A percentile compares a stretch with the other conserved stretches of the same genome.
Evolutionary conservation across 371 early-diverging fungal genomes (phyloP).

Genomic region (Rhizopus arrhizus): DNA sequence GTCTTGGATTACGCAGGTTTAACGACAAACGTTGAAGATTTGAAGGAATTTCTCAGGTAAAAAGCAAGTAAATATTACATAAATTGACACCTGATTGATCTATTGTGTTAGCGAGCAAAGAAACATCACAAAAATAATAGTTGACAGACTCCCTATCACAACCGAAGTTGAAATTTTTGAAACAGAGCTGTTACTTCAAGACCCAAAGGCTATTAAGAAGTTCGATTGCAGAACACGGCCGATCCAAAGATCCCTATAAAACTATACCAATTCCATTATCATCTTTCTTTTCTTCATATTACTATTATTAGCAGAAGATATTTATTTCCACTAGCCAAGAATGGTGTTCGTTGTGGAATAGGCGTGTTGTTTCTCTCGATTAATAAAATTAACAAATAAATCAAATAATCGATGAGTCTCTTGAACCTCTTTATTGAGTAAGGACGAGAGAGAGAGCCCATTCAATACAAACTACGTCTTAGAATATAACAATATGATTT

Average conservation of each 20-base stretch:
- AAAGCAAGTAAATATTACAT: slow-evolving; percentile 22
- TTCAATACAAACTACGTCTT: too few relatives aligned
- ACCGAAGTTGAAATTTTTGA: slow-evolving; percentile 22
- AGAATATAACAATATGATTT: too few relatives aligned
- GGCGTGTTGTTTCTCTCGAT: too few relatives aligned
- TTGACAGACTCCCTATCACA: slow-evolving; percentile 24
- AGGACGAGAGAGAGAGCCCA: too few relatives aligned
- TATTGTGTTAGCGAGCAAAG: slow-evolving; percentile 21
- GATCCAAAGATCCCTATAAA: slow-evolving; percentile 18
- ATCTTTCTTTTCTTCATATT: slow-evolving; percentile 5
- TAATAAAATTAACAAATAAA: too few relatives aligned
- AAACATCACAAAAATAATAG: slow-evolving; percentile 21
- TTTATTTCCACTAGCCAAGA: slow-evolving; percentile 6
- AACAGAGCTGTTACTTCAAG: slow-evolving; percentile 22
- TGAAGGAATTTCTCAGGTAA: slow-evolving; percentile 25
- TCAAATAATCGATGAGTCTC: too few relatives aligned
- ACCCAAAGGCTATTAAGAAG: slow-evolving; percentile 18
- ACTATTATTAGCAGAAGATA: slow-evolving; percentile 6
- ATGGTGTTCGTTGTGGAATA: slow-evolving; percentile 6
- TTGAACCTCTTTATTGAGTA: too few relatives aligned
- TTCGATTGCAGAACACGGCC: slow-evolving; percentile 25
- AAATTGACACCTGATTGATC: slow-evolving; percentile 19
- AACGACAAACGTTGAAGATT: slow-evolving; percentile 18
- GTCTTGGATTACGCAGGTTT: slow-evolving; percentile 23
- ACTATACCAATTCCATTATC: not conserved